Evolutionary conservation across 768 basidiomycete genomes (phyloP).

Genomic region (Rhodosporidiobolus odoratus): DNA sequence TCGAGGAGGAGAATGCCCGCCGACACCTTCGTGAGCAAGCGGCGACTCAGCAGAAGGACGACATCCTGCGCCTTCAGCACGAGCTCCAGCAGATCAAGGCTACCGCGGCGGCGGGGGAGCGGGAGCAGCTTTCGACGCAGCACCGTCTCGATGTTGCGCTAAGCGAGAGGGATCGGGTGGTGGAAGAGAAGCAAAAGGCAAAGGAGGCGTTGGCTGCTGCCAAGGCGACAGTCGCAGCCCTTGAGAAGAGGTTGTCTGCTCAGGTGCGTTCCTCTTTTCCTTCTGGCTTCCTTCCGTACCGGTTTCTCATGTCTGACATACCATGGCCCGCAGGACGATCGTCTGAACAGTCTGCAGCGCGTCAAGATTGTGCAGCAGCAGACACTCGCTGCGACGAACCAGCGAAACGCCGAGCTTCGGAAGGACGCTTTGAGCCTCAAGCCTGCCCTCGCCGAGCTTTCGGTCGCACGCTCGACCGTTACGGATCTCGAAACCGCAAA

Average conservation of each 20-base stretch:
- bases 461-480: not conserved
- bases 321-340: constrained; percentile 11
- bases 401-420: not conserved
- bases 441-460: not conserved
- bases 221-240: not conserved
- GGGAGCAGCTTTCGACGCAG: not conserved
- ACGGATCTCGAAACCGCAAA: not conserved
- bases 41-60: too few relatives aligned
- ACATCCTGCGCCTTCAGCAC: not conserved
- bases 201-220: not conserved
- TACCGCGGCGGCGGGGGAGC: not conserved
- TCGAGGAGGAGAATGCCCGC: not conserved
- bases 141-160: not conserved
- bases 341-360: constrained; percentile 1
- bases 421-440: not conserved
- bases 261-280: not conserved
- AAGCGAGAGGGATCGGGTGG: not conserved
- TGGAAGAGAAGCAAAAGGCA: not conserved
- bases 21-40: too few relatives aligned
- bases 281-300: too few relatives aligned
- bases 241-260: constrained; percentile 17
- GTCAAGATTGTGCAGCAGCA: constrained; percentile 16
- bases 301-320: too few relatives aligned
- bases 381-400: constrained; percentile 8
- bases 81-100: not conserved